Percentiles rank a stretch among this genome's conserved stretches.
phyloP scores from a whole-genome alignment of 2,329 filamentous ascomycete species.

The Graphiopsis chlorocephala region DNA sequence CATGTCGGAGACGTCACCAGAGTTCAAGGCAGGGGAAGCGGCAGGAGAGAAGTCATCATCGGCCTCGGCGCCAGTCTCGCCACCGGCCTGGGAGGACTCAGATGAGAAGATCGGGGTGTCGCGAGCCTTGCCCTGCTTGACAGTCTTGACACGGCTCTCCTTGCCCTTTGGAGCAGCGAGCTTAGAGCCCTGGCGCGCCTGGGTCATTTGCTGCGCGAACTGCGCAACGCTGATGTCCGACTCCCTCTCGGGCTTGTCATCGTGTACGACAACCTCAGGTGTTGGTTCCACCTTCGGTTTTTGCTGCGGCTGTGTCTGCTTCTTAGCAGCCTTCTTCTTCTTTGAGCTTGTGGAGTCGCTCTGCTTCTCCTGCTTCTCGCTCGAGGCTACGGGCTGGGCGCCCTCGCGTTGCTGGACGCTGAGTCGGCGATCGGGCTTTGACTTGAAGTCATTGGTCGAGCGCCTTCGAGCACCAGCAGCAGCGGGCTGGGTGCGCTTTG shows the following conservation, averaged over 20 bases:
- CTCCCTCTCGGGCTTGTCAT: constrained; percentile 47
- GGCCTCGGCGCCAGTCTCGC: constrained; percentile 70
- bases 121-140: constrained; percentile 58
- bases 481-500: constrained; percentile 14
- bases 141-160: constrained; percentile 54
- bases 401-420: constrained; percentile 7
- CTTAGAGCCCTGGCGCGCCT: constrained; percentile 67
- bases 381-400: not conserved
- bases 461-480: not conserved
- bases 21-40: constrained; percentile 60
- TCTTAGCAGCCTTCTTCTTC: constrained; percentile 37
- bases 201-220: constrained; percentile 71
- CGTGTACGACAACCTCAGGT: constrained; percentile 26
- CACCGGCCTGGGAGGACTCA: constrained; percentile 68
- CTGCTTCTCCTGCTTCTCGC: constrained; percentile 20
- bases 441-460: constrained; percentile 13
- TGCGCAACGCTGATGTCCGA: constrained; percentile 68
- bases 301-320: constrained; percentile 20
- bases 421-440: constrained; percentile 12
- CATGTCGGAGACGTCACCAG: constrained; percentile 84
- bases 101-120: constrained; percentile 45
- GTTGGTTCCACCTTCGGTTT: constrained; percentile 20
- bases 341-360: constrained; percentile 21
- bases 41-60: constrained; percentile 76
- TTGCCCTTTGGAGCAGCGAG: constrained; percentile 41